A percentile compares a stretch with the other conserved stretches of the same genome.
Evolutionary conservation across 2,329 filamentous ascomycete species (phyloP).

Genomic region (Pleomassaria siparia): DNA sequence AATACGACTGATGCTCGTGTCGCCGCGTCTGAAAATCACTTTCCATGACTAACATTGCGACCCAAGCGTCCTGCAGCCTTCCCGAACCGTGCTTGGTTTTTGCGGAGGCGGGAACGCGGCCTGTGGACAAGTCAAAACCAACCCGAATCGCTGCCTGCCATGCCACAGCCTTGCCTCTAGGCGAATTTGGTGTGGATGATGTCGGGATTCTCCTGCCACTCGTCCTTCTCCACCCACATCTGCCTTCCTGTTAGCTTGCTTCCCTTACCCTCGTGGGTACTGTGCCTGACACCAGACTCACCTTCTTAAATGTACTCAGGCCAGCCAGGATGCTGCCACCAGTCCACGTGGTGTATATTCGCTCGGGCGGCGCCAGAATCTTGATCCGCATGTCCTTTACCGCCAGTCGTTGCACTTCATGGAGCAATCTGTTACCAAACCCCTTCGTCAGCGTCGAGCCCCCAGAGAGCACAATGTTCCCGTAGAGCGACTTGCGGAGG

Average conservation of each 20-base stretch:
- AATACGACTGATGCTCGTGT: conserved; percentile 21
- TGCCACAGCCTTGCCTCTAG: conserved; percentile 49
- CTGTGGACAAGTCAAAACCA: conserved; percentile 27
- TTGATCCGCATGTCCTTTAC: conserved; percentile 99
- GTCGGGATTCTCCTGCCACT: conserved; percentile 99
- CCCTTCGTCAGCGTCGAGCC: conserved; percentile 96
- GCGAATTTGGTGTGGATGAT: conserved; percentile 99
- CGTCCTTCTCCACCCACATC: conserved; percentile 99
- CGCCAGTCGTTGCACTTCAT: conserved; percentile 88
- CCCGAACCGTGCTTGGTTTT: conserved; percentile 16
- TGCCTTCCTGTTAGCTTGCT: conserved; percentile 47
- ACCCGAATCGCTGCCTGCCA: conserved; percentile 20
- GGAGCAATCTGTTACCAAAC: conserved; percentile 88
- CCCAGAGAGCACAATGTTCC: conserved; percentile 95
- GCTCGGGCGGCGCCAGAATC: conserved; percentile 95
- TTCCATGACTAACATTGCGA: conserved; percentile 39
- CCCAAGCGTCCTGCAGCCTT: conserved; percentile 34
- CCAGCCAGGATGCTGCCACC: conserved; percentile 96
- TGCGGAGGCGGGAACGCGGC: conserved; percentile 36
- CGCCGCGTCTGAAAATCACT: conserved; percentile 25
- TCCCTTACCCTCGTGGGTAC: conserved; percentile 6
- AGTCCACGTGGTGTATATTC: conserved; percentile 99
- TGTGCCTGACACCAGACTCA: conserved; percentile 46
- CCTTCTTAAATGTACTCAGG: conserved; percentile 97
- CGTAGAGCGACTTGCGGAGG: conserved; percentile 87